Percentiles rank a stretch among this genome's conserved stretches.
phyloP scores from a whole-genome alignment of 768 basidiomycete species.

The Hericium erinaceus region DNA sequence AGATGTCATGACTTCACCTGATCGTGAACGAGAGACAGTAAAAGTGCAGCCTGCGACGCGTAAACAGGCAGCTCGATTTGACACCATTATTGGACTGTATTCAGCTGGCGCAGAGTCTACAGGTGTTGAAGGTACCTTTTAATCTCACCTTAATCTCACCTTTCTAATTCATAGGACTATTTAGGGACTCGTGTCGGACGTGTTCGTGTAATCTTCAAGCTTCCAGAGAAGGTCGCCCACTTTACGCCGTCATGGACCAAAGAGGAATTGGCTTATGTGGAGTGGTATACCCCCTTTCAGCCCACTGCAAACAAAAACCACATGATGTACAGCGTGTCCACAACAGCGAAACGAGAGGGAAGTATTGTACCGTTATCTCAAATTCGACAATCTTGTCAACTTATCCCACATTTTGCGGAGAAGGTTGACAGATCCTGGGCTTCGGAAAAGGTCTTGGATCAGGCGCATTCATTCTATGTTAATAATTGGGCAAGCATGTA shows the following conservation, averaged over 20 bases:
- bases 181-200: background rate
- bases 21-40: background rate
- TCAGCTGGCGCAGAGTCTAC: background rate
- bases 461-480: background rate
- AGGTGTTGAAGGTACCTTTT: background rate
- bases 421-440: no score
- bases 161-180: background rate
- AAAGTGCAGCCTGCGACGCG: background rate
- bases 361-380: no score
- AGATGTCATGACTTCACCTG: background rate
- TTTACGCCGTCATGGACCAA: background rate
- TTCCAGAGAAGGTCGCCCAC: background rate
- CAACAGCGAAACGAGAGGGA: no score
- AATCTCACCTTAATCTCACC: background rate
- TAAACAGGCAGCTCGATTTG: background rate
- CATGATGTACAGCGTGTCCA: no score
- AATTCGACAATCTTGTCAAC: no score
- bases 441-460: no score
- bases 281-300: background rate
- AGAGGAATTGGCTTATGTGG: background rate
- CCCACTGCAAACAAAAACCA: no score
- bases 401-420: no score
- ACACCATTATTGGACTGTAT: background rate
- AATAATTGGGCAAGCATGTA: background rate
- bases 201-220: background rate